Base-by-base conservation (phyloP, 164 flowering plant genomes). In the Tetrastigma voinierianum region DNA sequence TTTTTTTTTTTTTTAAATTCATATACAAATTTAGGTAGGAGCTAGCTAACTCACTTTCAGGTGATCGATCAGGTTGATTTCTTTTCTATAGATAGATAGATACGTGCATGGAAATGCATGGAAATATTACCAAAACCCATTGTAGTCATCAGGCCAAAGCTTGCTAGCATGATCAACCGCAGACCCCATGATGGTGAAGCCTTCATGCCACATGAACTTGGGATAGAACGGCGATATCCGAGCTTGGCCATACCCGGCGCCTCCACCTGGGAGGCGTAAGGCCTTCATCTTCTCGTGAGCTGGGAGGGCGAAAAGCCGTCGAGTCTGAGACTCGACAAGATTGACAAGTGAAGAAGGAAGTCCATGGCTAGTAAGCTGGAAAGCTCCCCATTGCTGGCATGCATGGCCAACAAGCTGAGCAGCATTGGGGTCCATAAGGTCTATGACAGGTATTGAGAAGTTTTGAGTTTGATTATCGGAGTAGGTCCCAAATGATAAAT, bases 141-240 rank as follows among this genome's bases (percentile, higher is more conserved):
- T 8, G 44, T 75, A 67, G 51, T 75, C 76, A 54, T 68, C 17
- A 10, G 89, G 89, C 93, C 93, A 88, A 61, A 88, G 81, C 9
- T 46, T 19, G 61, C 45, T 69, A 10, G 86, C 88, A 66, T 84
- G 83, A n/a, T 76, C 79, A 46, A 51, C 48, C 0, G 84, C 68
- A 23, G 76, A 71, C 4, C 79, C 90, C 65, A 77, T 71, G 48
- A 86, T 73, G 18, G 86, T 83, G 69, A 88, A 86, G 3, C 90
- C 93, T 65, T n/a, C n/a, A 55, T 77, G 83, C 93, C 93, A 88
- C 86, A 88, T 76, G 13, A 67, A 59, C 82, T 85, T 85, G 9
- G 70, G 6, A 46, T 78, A 89, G 60, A 82, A 84, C 0, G 76
- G 74, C 11, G 87, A 48, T 1, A 85, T 77, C 57, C 76, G 61